phyloP scores from a whole-genome alignment of 2,329 filamentous ascomycete genomes.

The Pseudogymnoascus sp. region DNA sequence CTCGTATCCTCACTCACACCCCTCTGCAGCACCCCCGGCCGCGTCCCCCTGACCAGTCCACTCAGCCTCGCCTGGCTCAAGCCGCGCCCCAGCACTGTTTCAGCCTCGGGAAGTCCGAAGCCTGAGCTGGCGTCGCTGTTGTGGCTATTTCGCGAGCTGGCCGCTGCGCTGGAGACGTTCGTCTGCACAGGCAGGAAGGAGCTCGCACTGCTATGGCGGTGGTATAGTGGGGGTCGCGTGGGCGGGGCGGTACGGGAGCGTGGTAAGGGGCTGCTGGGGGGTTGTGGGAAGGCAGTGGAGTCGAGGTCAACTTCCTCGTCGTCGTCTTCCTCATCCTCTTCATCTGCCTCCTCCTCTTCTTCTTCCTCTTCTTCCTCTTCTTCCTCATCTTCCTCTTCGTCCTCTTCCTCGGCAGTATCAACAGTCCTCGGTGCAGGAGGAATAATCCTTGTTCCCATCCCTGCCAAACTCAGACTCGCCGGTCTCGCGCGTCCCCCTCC shows the following conservation, averaged over 20 bases:
- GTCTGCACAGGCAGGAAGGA: neutral
- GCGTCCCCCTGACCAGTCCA: neutral
- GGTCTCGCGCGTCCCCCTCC: neutral
- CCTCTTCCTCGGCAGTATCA: slow-evolving; percentile 18
- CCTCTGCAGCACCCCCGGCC: neutral
- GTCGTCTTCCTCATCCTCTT: slow-evolving; percentile 44
- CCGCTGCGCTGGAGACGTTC: neutral
- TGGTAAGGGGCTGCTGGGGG: neutral
- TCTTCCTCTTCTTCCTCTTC: slow-evolving; percentile 50
- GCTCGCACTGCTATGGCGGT: slow-evolving; percentile 1
- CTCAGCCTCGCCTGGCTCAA: slow-evolving; percentile 4
- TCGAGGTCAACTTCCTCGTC: slow-evolving; percentile 31
- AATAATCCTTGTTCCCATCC: neutral
- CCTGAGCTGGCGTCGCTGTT: slow-evolving; percentile 1
- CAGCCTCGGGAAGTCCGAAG: neutral
- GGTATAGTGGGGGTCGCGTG: neutral
- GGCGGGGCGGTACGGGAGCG: neutral
- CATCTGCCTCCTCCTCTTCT: slow-evolving; percentile 55
- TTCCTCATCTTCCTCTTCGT: slow-evolving; percentile 36
- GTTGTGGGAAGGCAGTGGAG: neutral
- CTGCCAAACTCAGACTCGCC: neutral
- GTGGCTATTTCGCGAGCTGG: neutral
- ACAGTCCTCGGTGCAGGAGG: slow-evolving; percentile 7
- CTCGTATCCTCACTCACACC: neutral
- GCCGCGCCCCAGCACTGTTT: neutral